Evolutionary conservation across 805 yeast genomes (phyloP), one percentile per base, ranked within the genome.

Genomic region (Ascoidea rubescens): DNA sequence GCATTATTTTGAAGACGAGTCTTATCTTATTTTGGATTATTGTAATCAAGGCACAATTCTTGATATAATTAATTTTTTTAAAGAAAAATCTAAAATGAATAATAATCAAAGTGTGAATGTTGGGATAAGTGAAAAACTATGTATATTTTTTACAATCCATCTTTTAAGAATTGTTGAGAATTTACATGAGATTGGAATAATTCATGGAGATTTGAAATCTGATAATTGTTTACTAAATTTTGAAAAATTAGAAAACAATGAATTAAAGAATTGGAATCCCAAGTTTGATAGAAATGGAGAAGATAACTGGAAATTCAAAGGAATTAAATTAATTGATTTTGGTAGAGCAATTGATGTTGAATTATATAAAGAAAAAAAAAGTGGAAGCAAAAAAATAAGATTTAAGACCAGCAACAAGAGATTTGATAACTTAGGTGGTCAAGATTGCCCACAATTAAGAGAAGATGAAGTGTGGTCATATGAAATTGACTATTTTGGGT

Each of bases 131-230:
- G 96, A 89, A 61, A 63, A 69, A 0, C 61, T 88, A 4, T 77
- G 76, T 3, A 73, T 84, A 53, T 84, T 78, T 59, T 67, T 87
- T 45, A 71, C 91, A 0, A 67, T 79, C 7, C 88, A 88, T 61
- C 62, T 90, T 8, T 59, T 89, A 48, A 71, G 77, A 46, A 71
- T 78, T 0, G 65, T 87, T 5, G 80, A 79, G 50, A 64, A 68
- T 1, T 64, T 90, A n/a, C 96, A 89, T 60, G 63, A 65, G 0
- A 64, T 74, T 14, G 82, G 82, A 0, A 79, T 89, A 1, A 70
- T 89, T 10, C 96, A 89, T 67, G 95, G 96, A 1, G 95, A 89
- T 62, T 64, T 89, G 51, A 86, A 84, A 61, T 83, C 96, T 0
- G 96, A 86, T 56, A 89, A 88, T 62, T 85, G 93, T 57, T 84